Evolutionary conservation across 345 rosid species (phyloP), one percentile per base, ranked within the genome.

Genomic region (Populus pruinosa): DNA sequence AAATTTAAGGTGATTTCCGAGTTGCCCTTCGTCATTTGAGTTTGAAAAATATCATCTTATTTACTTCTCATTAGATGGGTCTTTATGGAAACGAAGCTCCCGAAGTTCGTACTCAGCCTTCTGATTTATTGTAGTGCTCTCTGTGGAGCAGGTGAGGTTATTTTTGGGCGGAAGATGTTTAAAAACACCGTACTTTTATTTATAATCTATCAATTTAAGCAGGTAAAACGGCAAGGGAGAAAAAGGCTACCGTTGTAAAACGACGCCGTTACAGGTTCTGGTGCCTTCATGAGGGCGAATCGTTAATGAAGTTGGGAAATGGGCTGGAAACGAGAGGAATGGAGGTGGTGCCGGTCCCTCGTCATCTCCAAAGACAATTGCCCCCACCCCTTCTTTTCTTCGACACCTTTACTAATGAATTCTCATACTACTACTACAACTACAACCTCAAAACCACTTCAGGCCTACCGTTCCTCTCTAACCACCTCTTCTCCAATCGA

Each of bases 391-490:
- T n/a, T 56, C 62, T 70, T 76, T 33, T 55, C 79, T 43, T 29
- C 79, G 1, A 8, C 66, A 69, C 43, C 72, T 50, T 31, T 61
- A 12, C 44, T 53, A 62, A 83, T 85, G 84, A 76, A 78, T 38
- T 50, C 75, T 62, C 81, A 29, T 17, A 8, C 18, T 6, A 5
- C 50, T 10, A 2, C 11, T 7, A 12, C 43, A 1, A 39, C 27
- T 36, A 23, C 31, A 73, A 20, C 39, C 74, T 43, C 47, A 59
- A 55, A 76, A 29, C 71, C 72, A 18, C 78, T 73, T 75, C 79
- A 79, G 55, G 82, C 76, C 85, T 84, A 84, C 65, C 83, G 83
- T 59, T 73, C 88, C 62, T 43, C 87, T 16, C 41, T 49, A 1
- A 50, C 79, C 4, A 25, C 87, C 39, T 13, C 85, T 12, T 62